Conservation (phyloP, 768 basidiomycete species). For the Rhizopogon sp. region DNA sequence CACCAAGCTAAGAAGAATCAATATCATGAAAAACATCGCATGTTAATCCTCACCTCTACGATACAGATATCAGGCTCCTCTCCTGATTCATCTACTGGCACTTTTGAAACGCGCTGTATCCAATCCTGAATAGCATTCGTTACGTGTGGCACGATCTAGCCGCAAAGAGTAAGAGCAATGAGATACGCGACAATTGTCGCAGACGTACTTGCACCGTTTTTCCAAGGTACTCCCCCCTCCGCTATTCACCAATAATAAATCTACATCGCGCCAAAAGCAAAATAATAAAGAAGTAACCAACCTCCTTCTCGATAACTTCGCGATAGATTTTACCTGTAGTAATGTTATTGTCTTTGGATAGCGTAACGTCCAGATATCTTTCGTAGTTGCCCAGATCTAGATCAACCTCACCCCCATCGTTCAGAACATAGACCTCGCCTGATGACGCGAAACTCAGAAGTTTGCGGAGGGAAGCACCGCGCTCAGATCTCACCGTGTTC, state of each 20-base stretch:
- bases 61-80: constrained; percentile 96
- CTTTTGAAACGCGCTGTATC: constrained; percentile 92
- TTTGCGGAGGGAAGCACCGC: neutral
- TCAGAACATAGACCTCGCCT: constrained; percentile 98
- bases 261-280: constrained; percentile 1
- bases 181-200: neutral
- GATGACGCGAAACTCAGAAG: constrained; percentile 17
- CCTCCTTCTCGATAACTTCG: constrained; percentile 97
- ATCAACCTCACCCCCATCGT: constrained; percentile 98
- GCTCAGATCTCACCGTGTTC: constrained; percentile 76
- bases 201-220: constrained; percentile 86
- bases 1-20: constrained; percentile 67
- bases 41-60: constrained; percentile 66
- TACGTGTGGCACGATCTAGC: constrained; percentile 89
- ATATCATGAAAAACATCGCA: neutral
- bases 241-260: constrained; percentile 32
- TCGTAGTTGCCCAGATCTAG: constrained; percentile 98
- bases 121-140: constrained; percentile 98
- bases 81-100: constrained; percentile 91
- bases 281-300: constrained; percentile 28
- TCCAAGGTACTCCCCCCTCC: constrained; percentile 86
- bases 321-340: constrained; percentile 98
- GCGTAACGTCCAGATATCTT: constrained; percentile 91
- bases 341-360: constrained; percentile 95
- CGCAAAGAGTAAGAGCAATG: constrained; percentile 6